Evolutionary conservation across 140 eudicot genomes (phyloP), one percentile per base, ranked within the genome.

Genomic region (Ambrosia hybrid): DNA sequence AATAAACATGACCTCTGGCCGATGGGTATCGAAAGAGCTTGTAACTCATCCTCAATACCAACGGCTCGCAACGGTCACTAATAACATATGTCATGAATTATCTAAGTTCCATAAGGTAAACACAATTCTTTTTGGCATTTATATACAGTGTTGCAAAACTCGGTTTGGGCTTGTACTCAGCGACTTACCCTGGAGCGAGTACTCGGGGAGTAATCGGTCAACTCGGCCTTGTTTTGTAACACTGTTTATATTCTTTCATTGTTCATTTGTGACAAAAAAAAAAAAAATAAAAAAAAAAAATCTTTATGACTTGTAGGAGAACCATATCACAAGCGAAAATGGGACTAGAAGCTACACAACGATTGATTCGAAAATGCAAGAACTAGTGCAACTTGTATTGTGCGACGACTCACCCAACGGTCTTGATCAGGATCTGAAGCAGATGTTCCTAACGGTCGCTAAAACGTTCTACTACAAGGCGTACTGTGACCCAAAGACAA

Each of bases 351-450:
- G 3, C 36, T 33, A 52, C 69, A 2, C 21, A 13, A 62, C 57
- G 57, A 74, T 83, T 16, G 88, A 94, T 53, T 68, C 81, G 6
- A 81, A 45, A 34, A 90, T 94, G 96, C 91, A 88, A 81, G 81
- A 86, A 51, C 66, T 88, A 9, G 91, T 78, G 72, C 79, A 84
- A 67, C 78, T 86, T 3, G 95, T 90, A 73, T 57, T 94, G 4
- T 55, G 82, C 38, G 55, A 73, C 38, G 55, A 73, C 61, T 68
- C 83, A 0, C 17, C 80, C 0, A 71, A 55, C 10, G 91, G 73
- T 66, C 83, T 86, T 4, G 88, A 94, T 71, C 73, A 16, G 2
- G 65, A 76, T 37, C 53, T 43, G 48, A 43, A 43, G 48, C 48
- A 43, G 48, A 43, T 9, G 48, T 43, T 43, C 10, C 48, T 43